phyloP scores from a whole-genome alignment of 306 rosid genomes.

The Trichosanthes truncata region DNA sequence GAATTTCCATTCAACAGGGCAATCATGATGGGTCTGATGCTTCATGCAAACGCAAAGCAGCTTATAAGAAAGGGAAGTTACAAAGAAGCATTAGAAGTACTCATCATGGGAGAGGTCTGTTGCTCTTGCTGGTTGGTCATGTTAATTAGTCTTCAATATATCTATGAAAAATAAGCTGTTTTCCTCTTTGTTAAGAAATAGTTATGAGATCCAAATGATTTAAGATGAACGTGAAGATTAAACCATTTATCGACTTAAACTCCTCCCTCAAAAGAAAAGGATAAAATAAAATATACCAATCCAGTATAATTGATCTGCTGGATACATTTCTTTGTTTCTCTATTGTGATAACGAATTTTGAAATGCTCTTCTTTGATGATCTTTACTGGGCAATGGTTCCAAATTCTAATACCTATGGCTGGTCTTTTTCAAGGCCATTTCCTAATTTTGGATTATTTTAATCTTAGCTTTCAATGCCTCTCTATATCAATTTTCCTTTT shows the following conservation, averaged over 20 bases:
- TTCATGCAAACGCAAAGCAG: slow-evolving; percentile 72
- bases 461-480: neutral
- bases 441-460: neutral
- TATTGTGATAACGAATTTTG: neutral
- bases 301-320: neutral
- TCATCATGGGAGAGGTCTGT: slow-evolving; percentile 80
- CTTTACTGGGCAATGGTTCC: neutral
- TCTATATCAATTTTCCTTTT: neutral
- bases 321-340: neutral
- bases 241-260: neutral
- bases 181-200: neutral
- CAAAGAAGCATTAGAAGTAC: slow-evolving; percentile 83
- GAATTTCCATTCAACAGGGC: slow-evolving; percentile 48
- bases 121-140: slow-evolving; percentile 14
- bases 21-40: slow-evolving; percentile 94
- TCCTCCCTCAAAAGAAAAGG: neutral
- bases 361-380: neutral
- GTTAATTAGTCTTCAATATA: neutral
- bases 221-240: neutral
- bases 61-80: slow-evolving; percentile 42
- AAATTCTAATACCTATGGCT: neutral
- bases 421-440: neutral
- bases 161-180: neutral
- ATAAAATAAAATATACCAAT: neutral
- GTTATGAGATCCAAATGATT: neutral